These are phyloP conservation scores for Isabelozyma pseudorhagii DNA, from an alignment of 805 yeast species.

Conservation along the genomic window DNA sequence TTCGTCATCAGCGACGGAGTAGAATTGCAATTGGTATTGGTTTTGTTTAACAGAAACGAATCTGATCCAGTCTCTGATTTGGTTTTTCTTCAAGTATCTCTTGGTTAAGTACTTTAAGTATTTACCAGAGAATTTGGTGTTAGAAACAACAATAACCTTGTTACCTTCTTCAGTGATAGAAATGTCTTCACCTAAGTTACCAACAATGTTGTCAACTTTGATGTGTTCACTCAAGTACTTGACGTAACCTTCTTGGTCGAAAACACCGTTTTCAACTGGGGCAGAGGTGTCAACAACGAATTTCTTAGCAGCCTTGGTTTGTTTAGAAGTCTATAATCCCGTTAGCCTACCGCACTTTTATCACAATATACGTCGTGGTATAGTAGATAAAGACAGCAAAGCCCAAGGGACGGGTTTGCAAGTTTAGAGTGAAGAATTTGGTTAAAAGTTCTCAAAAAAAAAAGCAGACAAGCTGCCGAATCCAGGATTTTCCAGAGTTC, in stretches of 20 bases:
- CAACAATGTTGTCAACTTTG: constrained; percentile 95
- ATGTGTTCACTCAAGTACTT: constrained; percentile 98
- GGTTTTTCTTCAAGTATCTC: constrained; percentile 99
- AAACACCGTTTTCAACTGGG: constrained; percentile 96
- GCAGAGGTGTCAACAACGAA: constrained; percentile 95
- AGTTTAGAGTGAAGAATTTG: constrained; percentile 2
- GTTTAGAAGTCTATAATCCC: constrained; percentile 68
- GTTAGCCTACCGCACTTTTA: constrained; percentile 74
- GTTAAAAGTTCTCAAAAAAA: constrained; percentile 1
- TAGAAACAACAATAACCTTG: constrained; percentile 85
- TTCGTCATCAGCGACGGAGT: constrained; percentile 93
- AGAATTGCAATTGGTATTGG: constrained; percentile 97
- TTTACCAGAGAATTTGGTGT: constrained; percentile 98
- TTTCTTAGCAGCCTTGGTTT: constrained; percentile 71
- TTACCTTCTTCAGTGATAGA: constrained; percentile 81
- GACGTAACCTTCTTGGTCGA: constrained; percentile 96
- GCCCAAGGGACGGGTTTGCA: constrained; percentile 45
- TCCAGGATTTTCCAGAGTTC: neutral
- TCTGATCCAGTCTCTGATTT: constrained; percentile 99
- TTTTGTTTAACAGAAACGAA: constrained; percentile 93
- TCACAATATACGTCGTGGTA: constrained; percentile 15
- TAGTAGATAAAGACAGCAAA: constrained; percentile 43
- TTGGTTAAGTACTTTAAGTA: constrained; percentile 99
- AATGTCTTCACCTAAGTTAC: constrained; percentile 96
- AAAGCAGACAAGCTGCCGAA: neutral